Percentiles rank a stretch among this genome's conserved stretches.
phyloP scores from a whole-genome alignment of 495 filamentous ascomycete species.

The Aspergillus cristatus region DNA sequence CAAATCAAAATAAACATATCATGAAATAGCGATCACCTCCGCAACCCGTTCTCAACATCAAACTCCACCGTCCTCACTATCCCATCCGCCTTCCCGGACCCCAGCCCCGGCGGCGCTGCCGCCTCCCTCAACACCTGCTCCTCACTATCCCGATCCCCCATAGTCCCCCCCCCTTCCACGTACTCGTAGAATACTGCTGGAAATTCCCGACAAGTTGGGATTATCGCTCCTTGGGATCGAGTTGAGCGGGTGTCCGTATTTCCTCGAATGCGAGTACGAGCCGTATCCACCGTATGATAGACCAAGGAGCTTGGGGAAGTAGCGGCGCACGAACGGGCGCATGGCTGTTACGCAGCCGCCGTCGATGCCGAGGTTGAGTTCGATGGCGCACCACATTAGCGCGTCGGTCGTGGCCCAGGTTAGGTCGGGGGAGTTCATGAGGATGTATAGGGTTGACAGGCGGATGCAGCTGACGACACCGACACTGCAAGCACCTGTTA shows the following conservation, averaged over 20 bases:
- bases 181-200: conserved; percentile 9
- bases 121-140: conserved; percentile 16
- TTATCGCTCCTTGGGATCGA: conserved; percentile 15
- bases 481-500: conserved; percentile 13
- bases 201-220: conserved; percentile 12
- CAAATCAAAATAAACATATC: neutral
- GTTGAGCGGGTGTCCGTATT: conserved; percentile 16
- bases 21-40: neutral
- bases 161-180: conserved; percentile 2
- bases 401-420: conserved; percentile 22
- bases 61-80: conserved; percentile 26
- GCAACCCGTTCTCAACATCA: conserved; percentile 15
- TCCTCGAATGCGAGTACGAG: conserved; percentile 11
- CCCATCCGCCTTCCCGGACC: conserved; percentile 10
- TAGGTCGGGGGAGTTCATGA: conserved; percentile 16
- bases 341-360: conserved; percentile 27
- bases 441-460: conserved; percentile 13
- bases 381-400: conserved; percentile 24
- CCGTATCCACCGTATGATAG: conserved; percentile 12
- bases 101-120: neutral
- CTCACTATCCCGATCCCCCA: conserved; percentile 17
- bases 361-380: conserved; percentile 27
- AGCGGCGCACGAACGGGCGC: conserved; percentile 23
- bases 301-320: conserved; percentile 25
- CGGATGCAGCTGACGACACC: conserved; percentile 29